Conservation (phyloP, 768 basidiomycete species). For the Russula ochroleuca region DNA sequence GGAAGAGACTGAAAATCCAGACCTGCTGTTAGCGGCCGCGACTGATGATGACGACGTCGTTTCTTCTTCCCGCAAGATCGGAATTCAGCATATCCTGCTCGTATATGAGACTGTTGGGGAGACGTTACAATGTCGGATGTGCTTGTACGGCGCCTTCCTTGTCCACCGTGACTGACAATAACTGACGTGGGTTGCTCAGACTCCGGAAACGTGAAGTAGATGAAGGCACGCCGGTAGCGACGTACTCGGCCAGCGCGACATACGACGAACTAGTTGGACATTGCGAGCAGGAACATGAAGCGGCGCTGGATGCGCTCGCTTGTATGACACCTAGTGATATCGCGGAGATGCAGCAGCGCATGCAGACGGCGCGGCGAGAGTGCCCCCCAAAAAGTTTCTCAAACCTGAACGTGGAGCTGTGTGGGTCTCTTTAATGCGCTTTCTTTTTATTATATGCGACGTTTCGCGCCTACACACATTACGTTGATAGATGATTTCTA, state of each 20-base stretch:
- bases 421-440: background rate
- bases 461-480: background rate
- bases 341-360: slow-evolving; percentile 22
- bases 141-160: slow-evolving; percentile 7
- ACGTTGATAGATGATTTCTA: background rate
- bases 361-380: background rate
- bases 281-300: slow-evolving; percentile 20
- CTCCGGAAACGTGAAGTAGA: slow-evolving; percentile 20
- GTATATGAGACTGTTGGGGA: slow-evolving; percentile 15
- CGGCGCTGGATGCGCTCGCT: slow-evolving; percentile 20
- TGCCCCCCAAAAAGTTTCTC: background rate
- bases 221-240: background rate
- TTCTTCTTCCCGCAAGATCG: slow-evolving; percentile 11
- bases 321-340: slow-evolving; percentile 13
- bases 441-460: background rate
- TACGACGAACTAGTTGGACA: slow-evolving; percentile 17
- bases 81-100: slow-evolving; percentile 23
- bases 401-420: background rate
- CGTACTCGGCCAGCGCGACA: slow-evolving; percentile 1
- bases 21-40: background rate
- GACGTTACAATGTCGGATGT: slow-evolving; percentile 24
- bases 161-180: background rate
- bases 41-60: background rate
- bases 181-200: background rate
- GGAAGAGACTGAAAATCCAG: background rate